Evolutionary conservation across 2,329 filamentous ascomycete genomes (phyloP).

Genomic region (Ceratocystis alfenasii): DNA sequence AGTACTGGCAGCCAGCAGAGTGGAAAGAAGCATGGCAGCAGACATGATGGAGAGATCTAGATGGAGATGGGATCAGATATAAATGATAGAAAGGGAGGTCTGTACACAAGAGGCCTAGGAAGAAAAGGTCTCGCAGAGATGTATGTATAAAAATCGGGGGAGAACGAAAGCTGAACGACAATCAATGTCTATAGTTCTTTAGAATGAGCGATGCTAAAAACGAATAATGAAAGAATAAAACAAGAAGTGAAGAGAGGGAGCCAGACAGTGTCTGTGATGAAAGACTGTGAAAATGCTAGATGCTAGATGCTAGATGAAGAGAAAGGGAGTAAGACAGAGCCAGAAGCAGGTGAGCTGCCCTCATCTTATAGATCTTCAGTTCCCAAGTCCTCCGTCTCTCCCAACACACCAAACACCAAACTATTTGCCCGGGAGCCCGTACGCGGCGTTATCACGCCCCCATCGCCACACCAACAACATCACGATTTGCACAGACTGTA

Average conservation of each 20-base stretch:
- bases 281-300: slow-evolving; percentile 6
- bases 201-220: slow-evolving; percentile 2
- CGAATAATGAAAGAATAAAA: slow-evolving; percentile 11
- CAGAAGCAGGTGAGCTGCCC: neutral
- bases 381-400: neutral
- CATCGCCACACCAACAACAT: too few species aligned
- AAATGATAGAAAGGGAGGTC: neutral
- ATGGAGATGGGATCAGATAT: neutral
- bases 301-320: slow-evolving; percentile 2
- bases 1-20: slow-evolving; percentile 17
- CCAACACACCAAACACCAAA: neutral
- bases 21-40: slow-evolving; percentile 16
- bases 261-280: neutral
- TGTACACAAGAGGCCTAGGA: neutral
- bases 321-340: neutral
- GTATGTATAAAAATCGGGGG: neutral
- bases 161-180: neutral
- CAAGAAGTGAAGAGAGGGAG: slow-evolving; percentile 10
- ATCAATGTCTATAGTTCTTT: slow-evolving; percentile 1
- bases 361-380: neutral
- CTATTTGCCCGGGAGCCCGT: neutral
- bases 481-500: too few species aligned
- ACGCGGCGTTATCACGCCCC: too few species aligned
- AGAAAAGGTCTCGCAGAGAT: neutral
- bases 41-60: neutral